Evolutionary conservation across 2,329 filamentous ascomycete genomes (phyloP), one percentile per base, ranked within the genome.

Genomic region (Bipolaris victoriae): DNA sequence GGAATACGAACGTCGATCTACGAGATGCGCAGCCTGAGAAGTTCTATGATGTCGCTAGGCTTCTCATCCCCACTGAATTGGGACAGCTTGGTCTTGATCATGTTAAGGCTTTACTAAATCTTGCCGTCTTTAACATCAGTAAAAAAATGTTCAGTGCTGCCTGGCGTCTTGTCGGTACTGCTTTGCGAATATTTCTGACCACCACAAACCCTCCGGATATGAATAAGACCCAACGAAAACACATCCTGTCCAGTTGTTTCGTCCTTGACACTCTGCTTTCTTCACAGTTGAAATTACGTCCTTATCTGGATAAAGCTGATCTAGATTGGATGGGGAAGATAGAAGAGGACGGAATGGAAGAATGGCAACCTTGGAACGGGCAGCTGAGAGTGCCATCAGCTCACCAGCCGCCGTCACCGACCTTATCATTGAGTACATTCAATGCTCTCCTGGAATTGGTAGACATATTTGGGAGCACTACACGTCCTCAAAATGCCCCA

Each of bases 311-410:
- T 52, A 70, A 74, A 10, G 78, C 80, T 10, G 82, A 85, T 50
- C 66, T 85, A 31, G 72, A 77, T 18, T 71, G 74, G 33, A 69
- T 80, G 33, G 81, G 81, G 5, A 74, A 77, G 3, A 76, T 89
- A 3, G 80, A 84, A 33, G 87, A 90, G 70, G 86, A 90, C 65
- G 87, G 87, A 0, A 76, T 88, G 26, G 89, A 91, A 66, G 88
- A 91, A 76, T 91, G 88, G 88, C 86, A 89, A 61, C 85, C 86
- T 1, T 91, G 89, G 89, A 79, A 80, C 24, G 84, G 86, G 15
- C 80, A 81, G 53, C 68, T 81, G 53, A 74, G 77, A 75, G 77
- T 24, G 9, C 46, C 22, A 35, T 15, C 44, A 20, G 44, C 18
- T 44, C 48, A 52, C 7, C 55, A 39, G 22, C 63, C 64, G 24